Evolutionary conservation across 2,329 filamentous ascomycete genomes (phyloP), one percentile per base, ranked within the genome.

Genomic region (Diaporthe australafricana): DNA sequence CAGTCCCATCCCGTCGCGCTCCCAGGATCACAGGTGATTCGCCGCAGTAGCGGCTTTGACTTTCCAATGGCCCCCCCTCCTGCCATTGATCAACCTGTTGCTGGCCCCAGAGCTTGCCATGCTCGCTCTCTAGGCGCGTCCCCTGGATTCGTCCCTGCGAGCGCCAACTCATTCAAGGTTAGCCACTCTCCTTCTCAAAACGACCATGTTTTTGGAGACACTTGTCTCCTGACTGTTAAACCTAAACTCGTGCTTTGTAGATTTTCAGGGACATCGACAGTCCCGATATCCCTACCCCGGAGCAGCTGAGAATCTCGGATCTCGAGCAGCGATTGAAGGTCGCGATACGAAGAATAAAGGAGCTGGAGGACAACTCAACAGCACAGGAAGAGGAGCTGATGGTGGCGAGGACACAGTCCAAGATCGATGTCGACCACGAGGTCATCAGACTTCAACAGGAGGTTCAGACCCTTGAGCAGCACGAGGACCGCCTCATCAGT

Each of bases 361-460:
- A 50, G 16, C n/a, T 65, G 12, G 60, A 65, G 42, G 30, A 50
- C 32, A 27, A 65, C 9, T 42, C 42, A 25, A 50, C 16, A 38
- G 7, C 12, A 17, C 42, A 65, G 7, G 14, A 20, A 5, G 60
- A 65, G n/a, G 60, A 65, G 30, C 42, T 65, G 12, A 9, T 65
- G 6, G 42, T 65, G 8, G 60, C 60, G n/a, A 65, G 14, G 12
- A 38, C 6, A 2, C 60, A 65, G n/a, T 27, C 60, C 11, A 35
- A n/a, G 7, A 65, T 65, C 42, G 60, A 50, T 12, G 48, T 35
- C 7, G 60, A 65, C n/a, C 60, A 65, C 25, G 60, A 65, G 14
- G 30, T 65, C 7, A 8, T 65, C 30, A 65, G 42, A 48, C 60
- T 65, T 12, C 60, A 65, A 30, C 60, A 65, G 42, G 42, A 65